Evolutionary conservation across 805 yeast genomes (phyloP).

Genomic region (Wickerhamiella cacticola): DNA sequence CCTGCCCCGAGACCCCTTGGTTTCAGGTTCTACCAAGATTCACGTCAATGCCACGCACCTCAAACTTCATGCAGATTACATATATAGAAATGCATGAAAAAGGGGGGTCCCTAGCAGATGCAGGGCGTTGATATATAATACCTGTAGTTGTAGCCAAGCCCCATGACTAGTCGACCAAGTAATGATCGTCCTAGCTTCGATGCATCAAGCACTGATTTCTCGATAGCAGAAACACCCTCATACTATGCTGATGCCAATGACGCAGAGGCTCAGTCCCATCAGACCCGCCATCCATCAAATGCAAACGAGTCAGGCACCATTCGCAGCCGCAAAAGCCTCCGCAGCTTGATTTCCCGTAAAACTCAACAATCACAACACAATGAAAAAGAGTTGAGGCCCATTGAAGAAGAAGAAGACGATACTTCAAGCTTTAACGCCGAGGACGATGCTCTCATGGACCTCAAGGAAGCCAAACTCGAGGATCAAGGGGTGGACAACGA

Average conservation of each 20-base stretch:
- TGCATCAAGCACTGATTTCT: slow-evolving; percentile 1
- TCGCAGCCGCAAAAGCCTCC: background rate
- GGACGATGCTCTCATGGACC: slow-evolving; percentile 15
- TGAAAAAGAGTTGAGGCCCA: background rate
- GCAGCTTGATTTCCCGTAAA: slow-evolving; percentile 9
- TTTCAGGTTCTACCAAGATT: background rate
- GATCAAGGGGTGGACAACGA: slow-evolving; percentile 10
- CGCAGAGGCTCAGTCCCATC: slow-evolving; percentile 6
- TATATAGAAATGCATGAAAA: background rate
- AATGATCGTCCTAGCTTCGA: slow-evolving; percentile 7
- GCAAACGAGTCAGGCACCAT: background rate
- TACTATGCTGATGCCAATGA: slow-evolving; percentile 3
- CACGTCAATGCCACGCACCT: background rate
- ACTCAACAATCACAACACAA: background rate
- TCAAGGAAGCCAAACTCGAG: slow-evolving; percentile 20
- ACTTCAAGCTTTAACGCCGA: slow-evolving; percentile 1
- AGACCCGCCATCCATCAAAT: background rate
- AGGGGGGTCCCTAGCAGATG: background rate
- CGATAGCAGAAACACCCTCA: background rate
- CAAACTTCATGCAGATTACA: slow-evolving; percentile 1
- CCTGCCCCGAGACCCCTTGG: background rate
- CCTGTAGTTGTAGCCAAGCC: no score
- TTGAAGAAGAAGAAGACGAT: slow-evolving; percentile 14
- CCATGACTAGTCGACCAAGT: background rate
- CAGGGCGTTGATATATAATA: background rate